phyloP scores from a whole-genome alignment of 2,329 filamentous ascomycete species.

The Cercospora berteroae region DNA sequence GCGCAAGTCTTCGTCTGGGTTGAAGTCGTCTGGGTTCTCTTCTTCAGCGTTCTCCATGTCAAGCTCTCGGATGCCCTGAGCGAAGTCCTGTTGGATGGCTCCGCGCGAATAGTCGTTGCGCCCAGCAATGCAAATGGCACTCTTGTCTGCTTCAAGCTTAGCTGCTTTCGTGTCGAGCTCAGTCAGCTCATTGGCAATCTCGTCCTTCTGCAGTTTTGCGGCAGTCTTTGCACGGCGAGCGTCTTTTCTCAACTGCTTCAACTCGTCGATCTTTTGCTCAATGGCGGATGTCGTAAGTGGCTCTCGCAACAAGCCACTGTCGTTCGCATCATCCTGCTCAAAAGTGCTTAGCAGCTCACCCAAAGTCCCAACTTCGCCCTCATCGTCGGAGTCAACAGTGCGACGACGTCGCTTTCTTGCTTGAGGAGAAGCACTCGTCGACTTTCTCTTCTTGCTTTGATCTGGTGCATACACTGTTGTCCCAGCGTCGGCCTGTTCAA shows the following conservation, averaged over 20 bases:
- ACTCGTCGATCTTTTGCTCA: constrained; percentile 45
- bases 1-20: constrained; percentile 54
- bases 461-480: constrained; percentile 45
- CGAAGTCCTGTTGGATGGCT: constrained; percentile 59
- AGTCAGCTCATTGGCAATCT: constrained; percentile 33
- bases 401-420: constrained; percentile 20
- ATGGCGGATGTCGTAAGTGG: constrained; percentile 46
- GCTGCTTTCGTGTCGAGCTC: constrained; percentile 35
- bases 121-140: constrained; percentile 51
- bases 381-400: constrained; percentile 30
- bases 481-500: constrained; percentile 42
- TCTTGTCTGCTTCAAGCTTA: constrained; percentile 39
- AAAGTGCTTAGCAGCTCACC: constrained; percentile 2
- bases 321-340: constrained; percentile 22
- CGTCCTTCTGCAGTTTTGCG: constrained; percentile 35
- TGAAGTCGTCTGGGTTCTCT: constrained; percentile 55
- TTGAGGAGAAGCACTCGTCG: constrained; percentile 6
- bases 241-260: constrained; percentile 45
- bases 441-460: constrained; percentile 37
- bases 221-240: constrained; percentile 28
- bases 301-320: constrained; percentile 22
- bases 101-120: constrained; percentile 57
- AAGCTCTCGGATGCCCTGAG: constrained; percentile 58
- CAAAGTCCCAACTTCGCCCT: constrained; percentile 23
- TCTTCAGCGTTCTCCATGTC: constrained; percentile 57